Base-by-base conservation (phyloP, 768 basidiomycete species). In the Leccinum longicurvipes region DNA sequence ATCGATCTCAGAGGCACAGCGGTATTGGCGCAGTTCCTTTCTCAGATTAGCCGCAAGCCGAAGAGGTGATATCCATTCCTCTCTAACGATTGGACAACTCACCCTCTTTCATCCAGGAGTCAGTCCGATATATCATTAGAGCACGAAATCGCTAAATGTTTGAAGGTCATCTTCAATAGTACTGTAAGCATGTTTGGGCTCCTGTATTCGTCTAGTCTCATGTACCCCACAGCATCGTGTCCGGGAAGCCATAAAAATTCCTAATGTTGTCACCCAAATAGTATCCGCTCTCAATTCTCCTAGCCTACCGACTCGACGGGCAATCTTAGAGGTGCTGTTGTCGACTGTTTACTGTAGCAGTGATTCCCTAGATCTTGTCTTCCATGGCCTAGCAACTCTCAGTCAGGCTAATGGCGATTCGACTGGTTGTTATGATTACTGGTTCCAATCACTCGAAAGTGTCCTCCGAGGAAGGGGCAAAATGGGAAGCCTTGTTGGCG, bases 401-500 rank as follows among this genome's bases (percentile, higher is more conserved):
- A 93, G 90, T 67, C 68, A 78, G 24, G 73, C 82, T 5, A 91
- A 91, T 60, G 67, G 74, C 51, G 74, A 79, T 51, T 82, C 77
- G 14, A 76, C 77, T 21, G 81, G 82, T 29, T 82, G 77, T 51
- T 98, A 92, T 68, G 86, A 85, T 58, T 93, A 84, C 63, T 98
- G 93, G 95, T 91, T 98, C 67, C 87, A 85, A 62, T 87, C 86
- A 0, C 75, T 96, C 60, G 89, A 93, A 61, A 73, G 74, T 25
- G 83, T 83, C 3, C 77, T 98, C 17, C 80, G 84, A 47, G 95
- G 94, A 3, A 77, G 93, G 54, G 96, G 96, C 1, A 89, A 86
- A 69, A 94, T 98, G 92, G 96, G 96, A 1, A 97, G 91, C 67
- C 72, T 91, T 39, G 96, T 99, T 8, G 97, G 97, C 0, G 93